Evolutionary conservation across 2,329 filamentous ascomycete species (phyloP).

Genomic region (Exserohilum rostratum): DNA sequence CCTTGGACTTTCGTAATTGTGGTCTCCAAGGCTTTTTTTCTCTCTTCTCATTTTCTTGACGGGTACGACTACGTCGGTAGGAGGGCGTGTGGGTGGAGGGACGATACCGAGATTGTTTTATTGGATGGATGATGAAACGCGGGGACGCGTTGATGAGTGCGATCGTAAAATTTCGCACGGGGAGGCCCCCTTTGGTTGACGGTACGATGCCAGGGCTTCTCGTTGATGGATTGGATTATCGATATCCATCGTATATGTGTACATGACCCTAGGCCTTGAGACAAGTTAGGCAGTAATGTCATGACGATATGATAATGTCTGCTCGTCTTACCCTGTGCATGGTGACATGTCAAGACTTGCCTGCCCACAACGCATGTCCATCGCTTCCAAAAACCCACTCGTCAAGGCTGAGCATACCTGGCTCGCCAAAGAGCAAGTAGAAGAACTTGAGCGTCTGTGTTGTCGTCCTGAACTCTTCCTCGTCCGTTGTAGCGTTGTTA

Average conservation of each 20-base stretch:
- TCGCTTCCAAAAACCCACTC: slow-evolving; percentile 64
- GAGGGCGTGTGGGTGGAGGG: slow-evolving; percentile 15
- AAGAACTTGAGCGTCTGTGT: slow-evolving; percentile 71
- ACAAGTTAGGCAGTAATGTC: slow-evolving; percentile 38
- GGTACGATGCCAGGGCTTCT: slow-evolving; percentile 39
- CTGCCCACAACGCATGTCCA: slow-evolving; percentile 46
- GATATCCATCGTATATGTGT: slow-evolving; percentile 30
- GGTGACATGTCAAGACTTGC: neutral
- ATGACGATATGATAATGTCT: slow-evolving; percentile 35
- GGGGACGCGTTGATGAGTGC: slow-evolving; percentile 22
- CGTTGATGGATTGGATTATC: slow-evolving; percentile 26
- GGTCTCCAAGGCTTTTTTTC: slow-evolving; percentile 30
- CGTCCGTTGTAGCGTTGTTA: slow-evolving; percentile 60
- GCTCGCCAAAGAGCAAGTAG: slow-evolving; percentile 65
- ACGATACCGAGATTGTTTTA: slow-evolving; percentile 34
- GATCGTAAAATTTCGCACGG: slow-evolving; percentile 39
- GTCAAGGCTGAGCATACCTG: slow-evolving; percentile 63
- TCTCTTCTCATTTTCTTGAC: slow-evolving; percentile 23
- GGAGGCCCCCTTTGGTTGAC: slow-evolving; percentile 36
- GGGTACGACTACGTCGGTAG: slow-evolving; percentile 37
- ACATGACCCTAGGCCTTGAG: slow-evolving; percentile 20
- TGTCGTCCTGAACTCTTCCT: slow-evolving; percentile 75
- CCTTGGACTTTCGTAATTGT: slow-evolving; percentile 37
- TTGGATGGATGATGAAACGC: slow-evolving; percentile 14
- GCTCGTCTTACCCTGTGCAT: neutral